A percentile compares a stretch with the other conserved stretches of the same genome.
These are phyloP conservation scores for Blastomyces silverae DNA, from an alignment of 2,329 filamentous ascomycete genomes.

Conservation along the genomic window DNA sequence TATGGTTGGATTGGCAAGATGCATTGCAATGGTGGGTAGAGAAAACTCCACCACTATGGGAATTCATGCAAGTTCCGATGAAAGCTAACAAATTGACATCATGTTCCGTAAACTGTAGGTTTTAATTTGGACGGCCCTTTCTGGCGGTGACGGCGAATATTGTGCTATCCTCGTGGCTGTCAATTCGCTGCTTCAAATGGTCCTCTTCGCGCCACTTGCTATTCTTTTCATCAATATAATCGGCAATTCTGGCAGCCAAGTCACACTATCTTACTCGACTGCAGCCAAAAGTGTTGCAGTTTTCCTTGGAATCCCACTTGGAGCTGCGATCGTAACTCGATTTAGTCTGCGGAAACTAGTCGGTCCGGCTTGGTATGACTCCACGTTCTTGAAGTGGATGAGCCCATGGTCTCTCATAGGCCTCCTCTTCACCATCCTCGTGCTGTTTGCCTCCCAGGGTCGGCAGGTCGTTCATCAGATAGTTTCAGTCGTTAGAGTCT, in stretches of 20 bases:
- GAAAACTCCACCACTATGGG: neutral
- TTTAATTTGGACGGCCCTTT: slow-evolving; percentile 70
- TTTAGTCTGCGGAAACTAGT: slow-evolving; percentile 52
- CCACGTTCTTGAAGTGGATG: slow-evolving; percentile 61
- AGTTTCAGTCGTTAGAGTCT: slow-evolving; percentile 71
- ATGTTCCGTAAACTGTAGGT: slow-evolving; percentile 34
- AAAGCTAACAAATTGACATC: neutral
- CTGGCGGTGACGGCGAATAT: slow-evolving; percentile 71
- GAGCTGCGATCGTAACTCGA: slow-evolving; percentile 69
- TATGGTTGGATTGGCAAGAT: slow-evolving; percentile 74
- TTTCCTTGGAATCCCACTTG: slow-evolving; percentile 78
- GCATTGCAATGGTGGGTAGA: slow-evolving; percentile 71
- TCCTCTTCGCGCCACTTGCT: slow-evolving; percentile 63
- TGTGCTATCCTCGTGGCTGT: slow-evolving; percentile 73
- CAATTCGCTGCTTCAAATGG: slow-evolving; percentile 68
- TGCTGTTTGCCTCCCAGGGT: slow-evolving; percentile 79
- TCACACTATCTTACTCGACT: slow-evolving; percentile 52
- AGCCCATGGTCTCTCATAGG: slow-evolving; percentile 74
- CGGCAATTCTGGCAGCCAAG: slow-evolving; percentile 42
- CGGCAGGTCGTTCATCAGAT: slow-evolving; percentile 72
- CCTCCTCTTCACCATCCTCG: slow-evolving; percentile 76
- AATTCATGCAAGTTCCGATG: neutral
- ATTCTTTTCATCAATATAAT: slow-evolving; percentile 66
- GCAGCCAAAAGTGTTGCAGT: slow-evolving; percentile 76
- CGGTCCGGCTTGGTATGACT: slow-evolving; percentile 58